A percentile compares a stretch with the other conserved stretches of the same genome.
Conservation (phyloP, 2,329 filamentous ascomycete species). For the Diaporthe aspalathi region DNA sequence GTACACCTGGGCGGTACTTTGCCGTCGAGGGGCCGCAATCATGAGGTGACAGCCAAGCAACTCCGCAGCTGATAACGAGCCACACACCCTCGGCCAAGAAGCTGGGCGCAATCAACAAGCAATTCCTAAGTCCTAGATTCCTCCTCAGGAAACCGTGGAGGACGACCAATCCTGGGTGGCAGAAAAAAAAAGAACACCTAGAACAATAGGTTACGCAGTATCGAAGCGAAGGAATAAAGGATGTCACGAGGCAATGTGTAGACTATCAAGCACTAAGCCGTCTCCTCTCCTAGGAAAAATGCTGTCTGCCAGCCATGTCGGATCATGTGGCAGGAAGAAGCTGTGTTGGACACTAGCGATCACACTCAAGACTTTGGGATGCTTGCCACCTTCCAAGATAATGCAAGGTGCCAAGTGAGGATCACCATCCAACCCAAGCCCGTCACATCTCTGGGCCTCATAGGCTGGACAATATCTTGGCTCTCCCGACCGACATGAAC, state of each 20-base stretch:
- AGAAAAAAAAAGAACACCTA: background rate
- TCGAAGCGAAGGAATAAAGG: background rate
- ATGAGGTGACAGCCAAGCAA: constrained; percentile 24
- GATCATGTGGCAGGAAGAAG: constrained; percentile 20
- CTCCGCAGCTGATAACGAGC: constrained; percentile 28
- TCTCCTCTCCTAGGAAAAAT: background rate
- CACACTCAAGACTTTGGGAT: constrained; percentile 23
- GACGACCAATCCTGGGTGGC: background rate
- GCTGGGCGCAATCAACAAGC: constrained; percentile 24
- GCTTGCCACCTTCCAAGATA: constrained; percentile 30
- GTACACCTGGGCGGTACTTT: background rate
- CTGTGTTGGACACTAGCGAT: constrained; percentile 6
- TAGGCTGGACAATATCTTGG: constrained; percentile 25
- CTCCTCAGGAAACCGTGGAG: background rate
- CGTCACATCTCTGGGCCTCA: constrained; percentile 4
- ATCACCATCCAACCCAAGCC: background rate
- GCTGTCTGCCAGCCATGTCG: background rate
- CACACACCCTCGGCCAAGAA: constrained; percentile 16
- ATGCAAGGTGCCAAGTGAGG: constrained; percentile 28
- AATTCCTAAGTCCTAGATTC: background rate
- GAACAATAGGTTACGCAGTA: background rate
- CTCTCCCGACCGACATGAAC: constrained; percentile 18
- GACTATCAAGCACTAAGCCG: background rate
- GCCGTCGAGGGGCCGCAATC: constrained; percentile 12
- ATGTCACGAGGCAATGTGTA: background rate